These are phyloP conservation scores for Lanzia echinophila DNA, from an alignment of 2,329 filamentous ascomycete species.

Conservation along the genomic window DNA sequence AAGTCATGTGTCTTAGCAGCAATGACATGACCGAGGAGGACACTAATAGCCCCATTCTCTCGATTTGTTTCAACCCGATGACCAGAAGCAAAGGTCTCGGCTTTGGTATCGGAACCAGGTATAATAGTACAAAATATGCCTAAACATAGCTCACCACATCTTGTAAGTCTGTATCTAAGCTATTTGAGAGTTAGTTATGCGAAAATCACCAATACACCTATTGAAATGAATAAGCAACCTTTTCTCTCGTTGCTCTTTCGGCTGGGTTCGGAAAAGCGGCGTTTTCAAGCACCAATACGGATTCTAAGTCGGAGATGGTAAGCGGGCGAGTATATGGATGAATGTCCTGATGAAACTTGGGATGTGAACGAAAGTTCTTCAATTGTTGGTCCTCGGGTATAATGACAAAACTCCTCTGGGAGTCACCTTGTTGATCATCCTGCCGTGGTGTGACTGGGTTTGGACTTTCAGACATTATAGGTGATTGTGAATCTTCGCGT, in stretches of 20 bases:
- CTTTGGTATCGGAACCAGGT: slow-evolving; percentile 41
- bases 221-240: slow-evolving; percentile 36
- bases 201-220: slow-evolving; percentile 3
- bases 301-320: slow-evolving; percentile 57
- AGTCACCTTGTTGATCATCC: slow-evolving; percentile 5
- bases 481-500: slow-evolving; percentile 4
- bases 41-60: slow-evolving; percentile 46
- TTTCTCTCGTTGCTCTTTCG: slow-evolving; percentile 46
- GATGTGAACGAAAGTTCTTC: slow-evolving; percentile 10
- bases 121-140: slow-evolving; percentile 69
- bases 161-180: slow-evolving; percentile 70
- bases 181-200: slow-evolving; percentile 31
- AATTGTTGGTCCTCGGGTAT: slow-evolving; percentile 21
- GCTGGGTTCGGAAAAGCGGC: slow-evolving; percentile 44
- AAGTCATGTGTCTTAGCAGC: slow-evolving; percentile 60
- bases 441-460: slow-evolving; percentile 10
- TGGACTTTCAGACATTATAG: slow-evolving; percentile 17
- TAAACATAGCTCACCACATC: slow-evolving; percentile 69
- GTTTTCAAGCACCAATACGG: slow-evolving; percentile 49
- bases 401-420: slow-evolving; percentile 19
- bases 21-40: slow-evolving; percentile 72
- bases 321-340: slow-evolving; percentile 71
- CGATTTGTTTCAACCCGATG: slow-evolving; percentile 53
- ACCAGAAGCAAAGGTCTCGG: slow-evolving; percentile 48
- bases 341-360: slow-evolving; percentile 43